A percentile compares a stretch with the other conserved stretches of the same genome.
Evolutionary conservation across 2,329 filamentous ascomycete genomes (phyloP).

Genomic region (Trichoderma breve): DNA sequence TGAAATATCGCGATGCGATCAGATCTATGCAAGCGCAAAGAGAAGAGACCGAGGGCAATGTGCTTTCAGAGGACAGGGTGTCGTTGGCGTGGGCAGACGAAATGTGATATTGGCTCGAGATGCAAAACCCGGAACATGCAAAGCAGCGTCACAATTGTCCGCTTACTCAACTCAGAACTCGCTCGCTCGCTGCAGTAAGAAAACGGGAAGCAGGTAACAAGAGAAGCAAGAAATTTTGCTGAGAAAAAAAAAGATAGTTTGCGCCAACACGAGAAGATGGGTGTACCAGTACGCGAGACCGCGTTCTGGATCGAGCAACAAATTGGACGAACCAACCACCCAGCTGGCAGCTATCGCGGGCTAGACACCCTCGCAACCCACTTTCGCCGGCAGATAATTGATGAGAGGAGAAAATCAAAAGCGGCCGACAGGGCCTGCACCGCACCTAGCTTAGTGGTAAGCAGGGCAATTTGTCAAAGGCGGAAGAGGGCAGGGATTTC

Average conservation of each 20-base stretch:
- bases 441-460: not conserved
- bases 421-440: constrained; percentile 1
- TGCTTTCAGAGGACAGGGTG: not conserved
- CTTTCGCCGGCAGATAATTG: not conserved
- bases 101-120: not conserved
- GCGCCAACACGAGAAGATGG: constrained; percentile 1
- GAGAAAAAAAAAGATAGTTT: constrained; percentile 3
- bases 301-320: not conserved
- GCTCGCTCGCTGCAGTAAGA: not conserved
- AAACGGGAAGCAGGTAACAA: not conserved
- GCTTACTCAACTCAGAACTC: not conserved
- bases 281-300: constrained; percentile 4
- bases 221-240: not conserved
- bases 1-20: not conserved
- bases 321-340: not conserved
- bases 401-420: not conserved
- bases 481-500: constrained; percentile 5
- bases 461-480: constrained; percentile 1
- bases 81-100: not conserved
- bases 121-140: not conserved
- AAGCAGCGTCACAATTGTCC: not conserved
- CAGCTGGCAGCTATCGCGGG: not conserved
- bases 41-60: constrained; percentile 30
- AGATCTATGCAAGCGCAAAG: not conserved
- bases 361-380: not conserved